Conservation (phyloP, 139 green algal genomes). For the Closterium sp. region DNA sequence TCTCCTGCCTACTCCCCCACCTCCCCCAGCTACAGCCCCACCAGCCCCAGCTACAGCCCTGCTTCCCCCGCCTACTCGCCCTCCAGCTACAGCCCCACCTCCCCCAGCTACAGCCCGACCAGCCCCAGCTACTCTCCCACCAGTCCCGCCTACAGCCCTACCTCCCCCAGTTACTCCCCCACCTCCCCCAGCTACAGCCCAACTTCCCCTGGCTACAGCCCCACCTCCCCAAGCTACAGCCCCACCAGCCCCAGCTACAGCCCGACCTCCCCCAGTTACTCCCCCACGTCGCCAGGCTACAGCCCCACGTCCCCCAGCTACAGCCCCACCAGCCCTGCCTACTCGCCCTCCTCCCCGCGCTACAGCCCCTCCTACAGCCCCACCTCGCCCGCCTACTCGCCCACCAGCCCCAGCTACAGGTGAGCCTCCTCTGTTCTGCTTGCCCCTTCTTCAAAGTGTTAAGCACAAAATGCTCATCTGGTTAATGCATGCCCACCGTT, state of each 20-base stretch:
- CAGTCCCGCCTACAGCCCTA: conserved; percentile 58
- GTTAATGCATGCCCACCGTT: too few species aligned
- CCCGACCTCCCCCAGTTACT: conserved; percentile 56
- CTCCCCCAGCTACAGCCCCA: conserved; percentile 54
- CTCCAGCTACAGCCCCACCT: conserved; percentile 47
- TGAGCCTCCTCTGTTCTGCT: background rate
- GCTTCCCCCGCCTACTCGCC: conserved; percentile 56
- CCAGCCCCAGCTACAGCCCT: conserved; percentile 50
- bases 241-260: conserved; percentile 71
- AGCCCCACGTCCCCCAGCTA: conserved; percentile 57
- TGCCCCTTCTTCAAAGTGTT: too few species aligned
- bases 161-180: conserved; percentile 61
- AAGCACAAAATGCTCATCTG: too few species aligned
- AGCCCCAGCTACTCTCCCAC: conserved; percentile 56
- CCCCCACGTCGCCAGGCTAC: conserved; percentile 48
- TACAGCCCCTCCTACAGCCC: conserved; percentile 61
- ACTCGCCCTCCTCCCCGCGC: conserved; percentile 17
- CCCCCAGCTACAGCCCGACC: conserved; percentile 56
- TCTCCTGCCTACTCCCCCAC: conserved; percentile 63
- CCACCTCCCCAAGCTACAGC: conserved; percentile 67
- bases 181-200: conserved; percentile 62
- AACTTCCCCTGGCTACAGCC: conserved; percentile 70
- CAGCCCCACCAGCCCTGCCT: conserved; percentile 53
- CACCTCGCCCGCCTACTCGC: conserved; percentile 51
- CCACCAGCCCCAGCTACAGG: conserved; percentile 59